A percentile compares a stretch with the other conserved stretches of the same genome.
These are phyloP conservation scores for Termitomyces eurrhizus DNA, from an alignment of 768 basidiomycete genomes.

Conservation along the genomic window DNA sequence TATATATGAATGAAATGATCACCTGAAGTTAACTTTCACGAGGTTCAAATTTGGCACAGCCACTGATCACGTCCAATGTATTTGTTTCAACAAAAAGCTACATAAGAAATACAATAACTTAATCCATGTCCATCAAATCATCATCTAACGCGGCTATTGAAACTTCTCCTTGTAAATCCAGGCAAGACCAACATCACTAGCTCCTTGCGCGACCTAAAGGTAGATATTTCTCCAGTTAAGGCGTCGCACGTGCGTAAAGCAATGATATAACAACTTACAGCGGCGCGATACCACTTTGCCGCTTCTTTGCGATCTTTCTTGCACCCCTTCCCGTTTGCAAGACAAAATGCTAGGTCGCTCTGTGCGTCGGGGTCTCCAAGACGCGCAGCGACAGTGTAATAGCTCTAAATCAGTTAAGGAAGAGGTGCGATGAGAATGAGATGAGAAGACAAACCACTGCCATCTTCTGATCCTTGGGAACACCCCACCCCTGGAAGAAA, in stretches of 20 bases:
- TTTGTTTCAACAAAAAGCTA: background rate
- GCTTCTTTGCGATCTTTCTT: constrained; percentile 86
- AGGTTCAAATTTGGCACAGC: constrained; percentile 1
- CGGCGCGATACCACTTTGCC: constrained; percentile 89
- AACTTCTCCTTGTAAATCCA: constrained; percentile 95
- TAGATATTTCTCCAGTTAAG: background rate
- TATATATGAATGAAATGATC: too few relatives aligned
- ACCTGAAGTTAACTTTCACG: background rate
- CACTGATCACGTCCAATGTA: background rate
- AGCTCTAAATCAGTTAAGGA: constrained; percentile 46
- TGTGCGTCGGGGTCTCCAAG: constrained; percentile 88
- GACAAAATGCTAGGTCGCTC: constrained; percentile 79
- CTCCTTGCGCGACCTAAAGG: constrained; percentile 53
- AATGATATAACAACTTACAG: constrained; percentile 40
- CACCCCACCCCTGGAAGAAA: constrained; percentile 92
- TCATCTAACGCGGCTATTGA: constrained; percentile 32
- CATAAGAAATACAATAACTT: background rate
- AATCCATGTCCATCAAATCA: background rate
- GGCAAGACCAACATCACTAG: constrained; percentile 78
- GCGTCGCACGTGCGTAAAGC: background rate
- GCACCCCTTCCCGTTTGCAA: constrained; percentile 83
- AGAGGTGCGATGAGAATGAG: constrained; percentile 1
- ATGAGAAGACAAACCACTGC: constrained; percentile 55
- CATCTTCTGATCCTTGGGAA: constrained; percentile 85
- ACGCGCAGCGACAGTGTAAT: constrained; percentile 78